Percentiles rank a stretch among this genome's conserved stretches.
phyloP scores from a whole-genome alignment of 768 basidiomycete species.

The Calocera viscosa region DNA sequence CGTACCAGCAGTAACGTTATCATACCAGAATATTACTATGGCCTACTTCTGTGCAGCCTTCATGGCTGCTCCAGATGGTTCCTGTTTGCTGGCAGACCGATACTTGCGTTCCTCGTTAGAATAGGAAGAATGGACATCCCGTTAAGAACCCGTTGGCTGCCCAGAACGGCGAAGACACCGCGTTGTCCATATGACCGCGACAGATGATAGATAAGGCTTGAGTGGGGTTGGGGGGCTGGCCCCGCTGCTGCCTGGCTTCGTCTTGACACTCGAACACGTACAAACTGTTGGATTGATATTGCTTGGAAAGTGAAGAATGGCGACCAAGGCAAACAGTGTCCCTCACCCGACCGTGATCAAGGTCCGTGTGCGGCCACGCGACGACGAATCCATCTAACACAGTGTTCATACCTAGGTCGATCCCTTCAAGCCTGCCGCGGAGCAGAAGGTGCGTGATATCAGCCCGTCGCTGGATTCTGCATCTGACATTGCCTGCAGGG shows the following conservation, averaged over 20 bases:
- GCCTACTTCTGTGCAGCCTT: background rate
- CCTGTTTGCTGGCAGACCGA: background rate
- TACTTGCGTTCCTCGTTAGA: background rate
- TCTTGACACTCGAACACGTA: background rate
- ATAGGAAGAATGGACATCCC: conserved; percentile 7
- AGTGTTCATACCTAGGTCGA: conserved; percentile 43
- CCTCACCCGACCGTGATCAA: conserved; percentile 47
- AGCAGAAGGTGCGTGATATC: conserved; percentile 43
- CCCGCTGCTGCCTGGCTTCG: background rate
- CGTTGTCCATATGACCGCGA: background rate
- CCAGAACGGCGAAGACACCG: background rate
- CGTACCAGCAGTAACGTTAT: background rate
- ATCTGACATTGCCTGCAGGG: conserved; percentile 30
- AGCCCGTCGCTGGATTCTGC: background rate
- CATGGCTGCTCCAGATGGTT: too few relatives aligned
- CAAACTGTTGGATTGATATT: background rate
- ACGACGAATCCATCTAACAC: background rate
- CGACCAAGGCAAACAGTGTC: conserved; percentile 49
- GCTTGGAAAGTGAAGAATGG: conserved; percentile 30
- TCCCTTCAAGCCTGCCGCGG: conserved; percentile 45
- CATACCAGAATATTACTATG: background rate
- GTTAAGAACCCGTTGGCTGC: background rate
- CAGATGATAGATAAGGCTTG: background rate
- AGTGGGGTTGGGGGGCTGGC: background rate
- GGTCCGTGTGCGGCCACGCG: conserved; percentile 24